Evolutionary conservation across 345 rosid genomes (phyloP).

Genomic region (Toxicodendron radicans): DNA sequence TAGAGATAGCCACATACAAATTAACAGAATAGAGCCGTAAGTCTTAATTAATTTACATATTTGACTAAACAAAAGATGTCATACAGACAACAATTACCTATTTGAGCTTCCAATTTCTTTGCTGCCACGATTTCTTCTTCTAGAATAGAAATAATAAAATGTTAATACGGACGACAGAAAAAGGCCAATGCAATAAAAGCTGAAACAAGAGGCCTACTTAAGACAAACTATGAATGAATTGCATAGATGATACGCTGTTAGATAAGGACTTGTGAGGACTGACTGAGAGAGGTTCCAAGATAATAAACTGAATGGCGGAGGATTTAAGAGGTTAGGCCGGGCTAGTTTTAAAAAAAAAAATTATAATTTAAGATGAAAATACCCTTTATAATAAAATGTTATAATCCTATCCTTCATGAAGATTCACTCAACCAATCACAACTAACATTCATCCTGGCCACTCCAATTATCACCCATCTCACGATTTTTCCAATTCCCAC

Average conservation of each 20-base stretch:
- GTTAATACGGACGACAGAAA: neutral
- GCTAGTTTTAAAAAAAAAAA: no score
- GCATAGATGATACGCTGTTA: neutral
- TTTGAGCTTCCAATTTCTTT: conserved; percentile 3
- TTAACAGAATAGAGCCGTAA: neutral
- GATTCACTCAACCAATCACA: no score
- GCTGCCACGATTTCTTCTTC: conserved; percentile 8
- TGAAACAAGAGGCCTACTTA: neutral
- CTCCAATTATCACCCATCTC: no score
- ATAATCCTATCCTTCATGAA: no score
- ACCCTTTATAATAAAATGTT: no score
- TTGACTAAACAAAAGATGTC: no score
- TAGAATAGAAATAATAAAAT: neutral
- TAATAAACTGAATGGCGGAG: conserved; percentile 1
- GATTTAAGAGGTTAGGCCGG: neutral
- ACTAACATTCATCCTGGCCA: no score
- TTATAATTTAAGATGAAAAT: neutral
- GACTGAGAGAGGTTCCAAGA: neutral
- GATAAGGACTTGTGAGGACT: no score
- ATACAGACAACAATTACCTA: neutral
- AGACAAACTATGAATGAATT: neutral
- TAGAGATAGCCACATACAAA: neutral
- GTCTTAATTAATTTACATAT: neutral
- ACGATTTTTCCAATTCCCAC: no score
- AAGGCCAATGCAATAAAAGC: neutral